Base-by-base conservation (phyloP, 164 flowering plant species). In the Vitis amurensis region DNA sequence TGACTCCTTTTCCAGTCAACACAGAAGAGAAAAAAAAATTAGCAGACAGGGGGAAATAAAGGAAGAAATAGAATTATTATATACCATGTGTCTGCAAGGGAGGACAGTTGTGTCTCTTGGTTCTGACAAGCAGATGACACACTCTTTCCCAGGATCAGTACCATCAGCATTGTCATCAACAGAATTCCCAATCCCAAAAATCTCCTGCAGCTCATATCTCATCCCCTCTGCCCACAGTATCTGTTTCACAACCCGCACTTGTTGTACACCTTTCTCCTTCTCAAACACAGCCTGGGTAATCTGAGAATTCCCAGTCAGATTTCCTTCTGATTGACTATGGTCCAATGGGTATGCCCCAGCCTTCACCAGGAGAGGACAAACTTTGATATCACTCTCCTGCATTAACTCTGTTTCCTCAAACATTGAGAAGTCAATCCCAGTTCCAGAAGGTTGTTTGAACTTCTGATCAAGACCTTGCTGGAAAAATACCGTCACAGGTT, bases 1-100 rank as follows among this genome's bases (percentile, higher is more conserved):
- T 37, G 44, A 6, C 4, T 2, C 44, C 44, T 37, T 37, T 37
- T 37, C 44, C 44, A 37, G 8, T 3, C 44, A 37, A 37, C 44
- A 37, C 7, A 37, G 4, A 37, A 37, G 6, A 6, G 44, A 37
- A 37, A 37, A 37, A 31, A 37, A 37, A 37, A 37, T 6, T 37
- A 37, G 44, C 44, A 37, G 44, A 37, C 6, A 37, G 44, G 4
- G 7, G 0, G 44, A 37, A 37, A 37, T 37, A 37, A 37, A 37
- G 44, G 7, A 37, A 3, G 44, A 37, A 37, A 37, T 37, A 37
- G 44, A 37, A 37, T 37, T 37, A 37, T 14, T 30, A 11, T 68
- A 27, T 72, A 85, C 87, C 91, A 87, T 82, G 72, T 85, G 91
- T 19, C 89, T 74, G 59, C 91, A 85, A 4, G 91, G 91, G 29